Conservation (phyloP, 2,329 filamentous ascomycete genomes). For the Shiraia bambusicola region DNA sequence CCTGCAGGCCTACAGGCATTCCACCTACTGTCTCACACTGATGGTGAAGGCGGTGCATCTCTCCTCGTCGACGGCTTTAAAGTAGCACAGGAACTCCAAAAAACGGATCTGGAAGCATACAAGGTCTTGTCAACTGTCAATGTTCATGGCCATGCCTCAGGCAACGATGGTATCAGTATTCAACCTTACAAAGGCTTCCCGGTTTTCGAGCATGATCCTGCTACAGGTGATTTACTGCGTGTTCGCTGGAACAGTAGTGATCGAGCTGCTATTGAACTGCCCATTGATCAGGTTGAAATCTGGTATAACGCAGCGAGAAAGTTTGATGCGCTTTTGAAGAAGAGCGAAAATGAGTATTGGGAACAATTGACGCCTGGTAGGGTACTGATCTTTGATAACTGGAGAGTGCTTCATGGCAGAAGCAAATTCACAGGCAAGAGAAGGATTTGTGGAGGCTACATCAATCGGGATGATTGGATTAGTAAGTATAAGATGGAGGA, state of each 20-base stretch:
- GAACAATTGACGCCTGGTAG: conserved; percentile 78
- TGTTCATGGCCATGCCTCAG: conserved; percentile 80
- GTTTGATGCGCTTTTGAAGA: conserved; percentile 70
- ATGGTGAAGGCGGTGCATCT: conserved; percentile 70
- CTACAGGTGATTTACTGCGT: conserved; percentile 55
- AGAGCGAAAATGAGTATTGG: conserved; percentile 70
- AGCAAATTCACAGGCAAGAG: conserved; percentile 79
- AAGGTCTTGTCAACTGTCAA: conserved; percentile 56
- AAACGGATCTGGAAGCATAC: conserved; percentile 59
- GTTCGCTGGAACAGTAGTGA: conserved; percentile 95
- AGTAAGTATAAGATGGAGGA: conserved; percentile 25
- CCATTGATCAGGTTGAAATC: conserved; percentile 52
- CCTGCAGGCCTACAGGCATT: conserved; percentile 90
- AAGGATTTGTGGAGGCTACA: conserved; percentile 85
- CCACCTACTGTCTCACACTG: conserved; percentile 80
- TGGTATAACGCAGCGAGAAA: conserved; percentile 83
- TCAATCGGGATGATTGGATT: conserved; percentile 32
- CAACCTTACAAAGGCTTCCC: conserved; percentile 70
- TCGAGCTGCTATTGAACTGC: conserved; percentile 66
- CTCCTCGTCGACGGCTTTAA: conserved; percentile 85
- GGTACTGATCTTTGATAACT: conserved; percentile 93
- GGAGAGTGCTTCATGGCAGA: conserved; percentile 87
- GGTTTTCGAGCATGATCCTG: conserved; percentile 64
- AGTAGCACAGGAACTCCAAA: conserved; percentile 62
- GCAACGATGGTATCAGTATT: conserved; percentile 81